Conservation (phyloP, 139 green algal species). For the Chlamydomonas urium region DNA sequence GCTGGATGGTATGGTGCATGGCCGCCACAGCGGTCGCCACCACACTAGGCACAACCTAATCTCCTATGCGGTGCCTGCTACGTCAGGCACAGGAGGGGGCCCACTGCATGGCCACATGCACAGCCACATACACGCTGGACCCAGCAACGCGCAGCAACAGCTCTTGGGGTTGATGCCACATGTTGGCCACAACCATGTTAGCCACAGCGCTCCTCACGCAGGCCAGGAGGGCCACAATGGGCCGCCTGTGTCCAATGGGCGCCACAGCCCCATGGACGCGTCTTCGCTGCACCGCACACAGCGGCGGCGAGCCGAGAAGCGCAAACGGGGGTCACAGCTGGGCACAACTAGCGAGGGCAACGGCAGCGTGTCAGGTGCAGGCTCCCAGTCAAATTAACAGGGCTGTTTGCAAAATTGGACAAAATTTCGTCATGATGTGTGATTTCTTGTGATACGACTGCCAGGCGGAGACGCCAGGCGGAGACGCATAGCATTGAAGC, state of each 20-base stretch:
- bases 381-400: not conserved
- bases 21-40: not conserved
- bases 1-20: not conserved
- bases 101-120: no score
- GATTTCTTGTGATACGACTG: no score
- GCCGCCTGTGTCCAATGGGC: not conserved
- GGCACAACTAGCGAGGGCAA: not conserved
- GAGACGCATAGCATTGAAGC: no score
- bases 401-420: no score
- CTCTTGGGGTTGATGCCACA: no score
- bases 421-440: no score
- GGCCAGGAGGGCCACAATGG: not conserved
- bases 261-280: not conserved
- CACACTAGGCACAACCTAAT: not conserved
- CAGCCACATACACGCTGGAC: no score
- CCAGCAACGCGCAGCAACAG: no score
- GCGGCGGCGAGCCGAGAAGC: conserved; percentile 1
- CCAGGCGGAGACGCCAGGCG: no score
- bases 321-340: not conserved
- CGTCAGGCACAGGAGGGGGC: not conserved
- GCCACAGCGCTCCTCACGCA: no score
- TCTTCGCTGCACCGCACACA: not conserved
- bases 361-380: not conserved
- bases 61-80: not conserved
- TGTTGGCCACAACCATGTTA: no score